A percentile compares a stretch with the other conserved stretches of the same genome.
Conservation (phyloP, 164 flowering plant genomes). For the Cinnamomum micranthum region DNA sequence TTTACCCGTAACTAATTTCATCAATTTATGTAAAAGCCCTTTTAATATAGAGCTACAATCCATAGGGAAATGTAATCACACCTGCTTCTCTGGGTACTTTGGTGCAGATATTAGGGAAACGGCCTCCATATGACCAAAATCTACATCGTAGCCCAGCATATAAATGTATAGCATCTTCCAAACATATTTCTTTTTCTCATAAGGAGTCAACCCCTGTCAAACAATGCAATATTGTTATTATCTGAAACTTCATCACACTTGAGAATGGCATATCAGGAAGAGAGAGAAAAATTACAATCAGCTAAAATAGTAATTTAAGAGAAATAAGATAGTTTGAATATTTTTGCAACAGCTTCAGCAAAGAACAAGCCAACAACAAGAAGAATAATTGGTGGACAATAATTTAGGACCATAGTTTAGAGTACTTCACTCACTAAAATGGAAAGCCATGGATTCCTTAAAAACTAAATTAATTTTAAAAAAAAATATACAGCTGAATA, state of each 20-base stretch:
- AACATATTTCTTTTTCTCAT: conserved; percentile 98
- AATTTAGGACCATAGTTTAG: neutral
- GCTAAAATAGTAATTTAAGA: conserved; percentile 1
- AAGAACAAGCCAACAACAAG: neutral
- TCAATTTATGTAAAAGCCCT: neutral
- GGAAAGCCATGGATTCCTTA: neutral
- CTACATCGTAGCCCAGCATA: conserved; percentile 99
- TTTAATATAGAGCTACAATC: neutral
- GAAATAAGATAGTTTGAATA: neutral
- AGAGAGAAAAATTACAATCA: neutral
- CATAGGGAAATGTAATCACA: conserved; percentile 11
- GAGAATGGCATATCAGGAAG: neutral
- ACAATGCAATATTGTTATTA: conserved; percentile 4
- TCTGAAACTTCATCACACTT: neutral
- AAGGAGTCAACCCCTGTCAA: conserved; percentile 78
- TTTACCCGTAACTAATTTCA: too few relatives aligned
- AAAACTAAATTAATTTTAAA: too few relatives aligned
- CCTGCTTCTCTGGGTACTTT: conserved; percentile 99
- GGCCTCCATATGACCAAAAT: conserved; percentile 99
- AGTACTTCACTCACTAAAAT: neutral
- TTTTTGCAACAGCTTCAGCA: neutral
- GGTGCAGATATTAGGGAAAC: conserved; percentile 98
- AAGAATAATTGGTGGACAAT: neutral
- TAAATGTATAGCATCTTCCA: conserved; percentile 98
- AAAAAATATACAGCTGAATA: neutral